Percentiles rank a stretch among this genome's conserved stretches.
Conservation (phyloP, 305 asterid genomes). For the Solanum hybrid region DNA sequence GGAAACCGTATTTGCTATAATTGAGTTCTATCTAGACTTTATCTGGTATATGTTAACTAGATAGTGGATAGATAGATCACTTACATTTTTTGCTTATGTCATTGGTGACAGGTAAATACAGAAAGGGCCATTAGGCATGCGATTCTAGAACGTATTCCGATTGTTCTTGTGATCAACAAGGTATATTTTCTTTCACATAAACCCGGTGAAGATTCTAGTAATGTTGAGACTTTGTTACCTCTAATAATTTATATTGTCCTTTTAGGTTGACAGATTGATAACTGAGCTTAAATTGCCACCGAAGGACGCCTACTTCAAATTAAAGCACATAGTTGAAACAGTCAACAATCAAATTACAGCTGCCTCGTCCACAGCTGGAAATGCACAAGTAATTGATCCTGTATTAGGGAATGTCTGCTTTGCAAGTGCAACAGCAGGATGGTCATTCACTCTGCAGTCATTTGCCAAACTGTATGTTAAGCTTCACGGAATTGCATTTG, state of each 20-base stretch:
- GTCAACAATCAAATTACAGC: conserved; percentile 81
- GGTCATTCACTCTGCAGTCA: conserved; percentile 91
- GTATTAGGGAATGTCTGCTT: conserved; percentile 87
- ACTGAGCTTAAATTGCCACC: conserved; percentile 95
- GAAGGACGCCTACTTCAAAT: conserved; percentile 91
- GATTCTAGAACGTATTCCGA: conserved; percentile 83
- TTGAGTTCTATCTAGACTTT: not conserved
- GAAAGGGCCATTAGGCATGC: conserved; percentile 98
- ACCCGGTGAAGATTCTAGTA: not conserved
- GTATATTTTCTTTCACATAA: conserved; percentile 25
- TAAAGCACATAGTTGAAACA: conserved; percentile 79
- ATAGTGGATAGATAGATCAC: not conserved
- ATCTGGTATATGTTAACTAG: not conserved
- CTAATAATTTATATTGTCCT: not conserved
- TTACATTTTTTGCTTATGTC: not conserved
- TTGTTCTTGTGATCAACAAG: conserved; percentile 92
- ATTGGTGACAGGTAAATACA: conserved; percentile 63
- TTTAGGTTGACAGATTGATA: conserved; percentile 80
- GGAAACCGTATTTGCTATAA: not conserved
- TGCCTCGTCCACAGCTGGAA: conserved; percentile 86
- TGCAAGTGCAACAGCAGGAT: conserved; percentile 97
- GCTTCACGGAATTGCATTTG: conserved; percentile 91
- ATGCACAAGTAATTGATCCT: conserved; percentile 81
- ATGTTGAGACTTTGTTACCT: not conserved
- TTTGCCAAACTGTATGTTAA: conserved; percentile 90